Base-by-base conservation (phyloP, 1,139 yeast genomes). In the Candida sanyaensis region DNA sequence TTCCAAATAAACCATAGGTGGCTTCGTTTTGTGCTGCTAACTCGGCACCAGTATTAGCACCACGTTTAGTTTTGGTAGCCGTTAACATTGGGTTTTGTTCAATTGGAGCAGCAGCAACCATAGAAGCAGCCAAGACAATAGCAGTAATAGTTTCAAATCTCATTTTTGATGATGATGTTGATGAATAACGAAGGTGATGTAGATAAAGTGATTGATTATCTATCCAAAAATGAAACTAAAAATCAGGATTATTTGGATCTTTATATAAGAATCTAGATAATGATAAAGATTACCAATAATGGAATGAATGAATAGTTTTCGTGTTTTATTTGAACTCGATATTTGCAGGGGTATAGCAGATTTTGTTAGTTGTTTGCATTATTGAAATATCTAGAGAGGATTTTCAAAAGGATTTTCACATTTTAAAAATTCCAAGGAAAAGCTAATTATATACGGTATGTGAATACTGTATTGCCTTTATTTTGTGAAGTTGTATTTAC, bases 1-100 rank as follows among this genome's bases (percentile, higher is more conserved):
- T 31, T 21, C 42, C 42, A n/a, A 40, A 40, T 23, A 40, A 40
- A 40, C 42, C 42, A 40, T 36, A 8, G 21, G 42, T 40, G n/a
- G 42, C 36, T 40, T 40, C 29, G 23, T 40, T 40, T 6, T 31
- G 10, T 7, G 30, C 21, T 40, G 30, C 37, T 32, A 40, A 40
- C 11, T 40, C 23, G n/a, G 42, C 42, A 11, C 42, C 42, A 31
- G 42, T 40, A 23, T 21, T 27, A 26, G 21, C 36, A 29, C 6
- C 42, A 40, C 42, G 42, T 26, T 40, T 40, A 11, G 37, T 11
- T 12, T 24, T 24, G n/a, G 42, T 30, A 23, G 42, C 42, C 23
- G 33, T 33, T 7, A 24, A 24, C 39, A 36, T 23, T 36, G 39
- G 39, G n/a, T 27, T 27, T 36, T 36, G 29, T 1, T 40, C 36